Conservation (phyloP, 73 alveolate species). For the Paramecium biaurelia region DNA sequence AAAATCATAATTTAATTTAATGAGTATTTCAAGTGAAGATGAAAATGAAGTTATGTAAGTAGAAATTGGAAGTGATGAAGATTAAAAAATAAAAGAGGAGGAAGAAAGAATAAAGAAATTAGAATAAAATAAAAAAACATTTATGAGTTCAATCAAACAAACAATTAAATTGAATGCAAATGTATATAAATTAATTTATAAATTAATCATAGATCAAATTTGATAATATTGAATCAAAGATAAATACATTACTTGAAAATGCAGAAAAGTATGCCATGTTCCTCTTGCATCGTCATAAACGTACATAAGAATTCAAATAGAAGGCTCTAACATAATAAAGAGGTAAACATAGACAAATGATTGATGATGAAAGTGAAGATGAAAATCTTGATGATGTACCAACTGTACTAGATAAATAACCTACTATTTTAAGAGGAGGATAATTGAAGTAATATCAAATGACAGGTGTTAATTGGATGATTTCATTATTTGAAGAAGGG, state of each 20-base stretch:
- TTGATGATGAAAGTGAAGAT: slow-evolving; percentile 47
- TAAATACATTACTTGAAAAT: slow-evolving; percentile 48
- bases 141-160: neutral
- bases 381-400: slow-evolving; percentile 54
- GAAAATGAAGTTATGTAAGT: slow-evolving; percentile 10
- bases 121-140: slow-evolving; percentile 17
- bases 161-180: neutral
- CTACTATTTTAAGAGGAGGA: slow-evolving; percentile 58
- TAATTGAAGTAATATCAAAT: slow-evolving; percentile 82
- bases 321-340: neutral
- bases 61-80: neutral
- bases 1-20: neutral
- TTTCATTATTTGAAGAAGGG: slow-evolving; percentile 83
- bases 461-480: slow-evolving; percentile 97
- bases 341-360: slow-evolving; percentile 39
- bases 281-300: slow-evolving; percentile 45
- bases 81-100: neutral
- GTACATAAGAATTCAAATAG: slow-evolving; percentile 42
- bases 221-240: slow-evolving; percentile 44
- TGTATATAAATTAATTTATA: neutral
- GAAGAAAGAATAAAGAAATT: neutral
- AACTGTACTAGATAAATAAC: slow-evolving; percentile 27
- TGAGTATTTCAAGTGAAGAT: slow-evolving; percentile 17
- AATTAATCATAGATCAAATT: neutral
- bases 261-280: slow-evolving; percentile 64